Base-by-base conservation (phyloP, 805 yeast species). In the Kodamaea laetipori region DNA sequence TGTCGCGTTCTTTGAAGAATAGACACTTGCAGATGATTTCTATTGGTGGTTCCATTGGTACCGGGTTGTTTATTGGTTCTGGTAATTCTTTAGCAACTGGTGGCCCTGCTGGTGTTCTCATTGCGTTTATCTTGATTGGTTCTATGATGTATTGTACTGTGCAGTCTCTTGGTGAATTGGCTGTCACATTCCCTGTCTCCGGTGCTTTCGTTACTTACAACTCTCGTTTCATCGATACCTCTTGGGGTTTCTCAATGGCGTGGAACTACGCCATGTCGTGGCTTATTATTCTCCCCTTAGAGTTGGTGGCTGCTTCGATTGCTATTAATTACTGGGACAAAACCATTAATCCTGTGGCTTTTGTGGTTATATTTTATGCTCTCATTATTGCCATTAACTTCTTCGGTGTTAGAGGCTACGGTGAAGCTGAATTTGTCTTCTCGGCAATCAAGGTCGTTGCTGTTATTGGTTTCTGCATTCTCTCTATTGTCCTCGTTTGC, bases 11-110 rank as follows among this genome's bases (percentile, higher is more conserved):
- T 11, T 61, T 81, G 56, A 79, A 78, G 52, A 61, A 66, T 34
- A 75, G 89, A 56, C 86, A 81, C 53, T 58, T 82, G 54, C 80
- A 81, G 51, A 80, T 82, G 77, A 75, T 83, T 48, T 81, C 87
- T 26, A 78, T 83, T 36, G 86, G 86, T 31, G 82, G 84, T 36
- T 74, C 82, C 30, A 77, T 82, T 27, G 87, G 87, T 46, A 81
- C 86, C 2, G 87, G 89, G 56, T 63, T 82, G 43, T 81, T 83
- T 49, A 77, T 82, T 41, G 86, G 86, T 45, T 74, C 84, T 3
- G 87, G 86, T 41, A 62, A 73, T 33, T 78, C 85, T 1, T 65
- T 83, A 46, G 57, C 59, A 26, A 69, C 73, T 15, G 84, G 84
- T 55, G 89, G 88, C 35, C 84, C 86, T 4, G 86, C 81, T 3